Evolutionary conservation across 768 basidiomycete genomes (phyloP).

Genomic region (Trametes meyenii): DNA sequence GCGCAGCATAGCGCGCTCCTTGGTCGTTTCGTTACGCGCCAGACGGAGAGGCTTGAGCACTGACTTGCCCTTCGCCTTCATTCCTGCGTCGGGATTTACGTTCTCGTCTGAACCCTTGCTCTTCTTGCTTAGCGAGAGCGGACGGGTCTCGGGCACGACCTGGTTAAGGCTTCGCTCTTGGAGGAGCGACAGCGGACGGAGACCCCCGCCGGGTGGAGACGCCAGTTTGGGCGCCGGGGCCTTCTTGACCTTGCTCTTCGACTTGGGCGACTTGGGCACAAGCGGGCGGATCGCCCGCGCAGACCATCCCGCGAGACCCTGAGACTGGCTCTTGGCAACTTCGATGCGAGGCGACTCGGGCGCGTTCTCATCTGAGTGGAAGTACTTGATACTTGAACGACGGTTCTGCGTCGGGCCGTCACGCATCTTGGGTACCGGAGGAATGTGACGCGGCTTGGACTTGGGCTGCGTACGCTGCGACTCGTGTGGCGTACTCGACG

Average conservation of each 20-base stretch:
- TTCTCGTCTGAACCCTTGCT: conserved; percentile 31
- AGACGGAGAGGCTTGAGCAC: conserved; percentile 63
- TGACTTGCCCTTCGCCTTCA: conserved; percentile 46
- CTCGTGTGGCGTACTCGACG: conserved; percentile 69
- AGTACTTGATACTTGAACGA: conserved; percentile 67
- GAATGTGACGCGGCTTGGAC: conserved; percentile 26
- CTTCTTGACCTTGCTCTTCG: conserved; percentile 52
- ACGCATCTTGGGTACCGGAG: conserved; percentile 30
- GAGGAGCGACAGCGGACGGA: conserved; percentile 66
- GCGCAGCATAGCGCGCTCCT: conserved; percentile 58
- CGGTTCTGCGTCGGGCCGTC: conserved; percentile 31
- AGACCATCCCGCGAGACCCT: conserved; percentile 30
- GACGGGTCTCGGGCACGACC: conserved; percentile 45
- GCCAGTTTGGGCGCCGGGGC: conserved; percentile 23
- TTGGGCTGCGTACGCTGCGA: conserved; percentile 34
- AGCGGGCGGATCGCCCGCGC: conserved; percentile 49
- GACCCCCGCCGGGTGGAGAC: conserved; percentile 42
- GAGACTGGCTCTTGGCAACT: conserved; percentile 6
- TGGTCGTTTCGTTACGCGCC: conserved; percentile 63
- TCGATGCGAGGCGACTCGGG: conserved; percentile 15
- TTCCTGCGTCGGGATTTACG: conserved; percentile 31
- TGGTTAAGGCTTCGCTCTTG: conserved; percentile 56
- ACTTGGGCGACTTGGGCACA: conserved; percentile 57
- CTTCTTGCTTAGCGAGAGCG: conserved; percentile 61
- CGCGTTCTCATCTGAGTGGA: conserved; percentile 55